A percentile compares a stretch with the other conserved stretches of the same genome.
These are phyloP conservation scores for Candida sojae DNA, from an alignment of 1,139 yeast genomes.

Conservation along the genomic window DNA sequence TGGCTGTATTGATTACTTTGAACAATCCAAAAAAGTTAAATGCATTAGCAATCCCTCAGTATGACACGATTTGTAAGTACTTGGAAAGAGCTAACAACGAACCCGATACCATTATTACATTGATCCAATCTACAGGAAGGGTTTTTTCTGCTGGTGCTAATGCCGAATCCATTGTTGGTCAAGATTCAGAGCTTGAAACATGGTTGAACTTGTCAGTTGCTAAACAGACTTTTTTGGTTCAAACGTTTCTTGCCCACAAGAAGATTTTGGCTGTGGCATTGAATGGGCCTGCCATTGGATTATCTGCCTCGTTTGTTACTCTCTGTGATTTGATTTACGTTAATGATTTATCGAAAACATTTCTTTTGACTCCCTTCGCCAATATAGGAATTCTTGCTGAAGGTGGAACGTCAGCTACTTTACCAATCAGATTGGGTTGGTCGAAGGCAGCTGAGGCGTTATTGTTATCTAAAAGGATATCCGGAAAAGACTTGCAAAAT, in stretches of 20 bases:
- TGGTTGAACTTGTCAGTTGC: conserved; percentile 65
- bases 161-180: conserved; percentile 23
- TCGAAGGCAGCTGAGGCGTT: conserved; percentile 75
- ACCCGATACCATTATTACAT: conserved; percentile 62
- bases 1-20: conserved; percentile 63
- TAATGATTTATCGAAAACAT: conserved; percentile 56
- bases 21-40: conserved; percentile 64
- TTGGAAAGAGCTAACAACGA: conserved; percentile 69
- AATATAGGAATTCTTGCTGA: conserved; percentile 83
- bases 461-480: conserved; percentile 65
- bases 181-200: conserved; percentile 44
- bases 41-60: conserved; percentile 69
- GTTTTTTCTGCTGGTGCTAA: conserved; percentile 89
- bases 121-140: conserved; percentile 71
- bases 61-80: conserved; percentile 58
- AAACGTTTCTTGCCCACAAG: conserved; percentile 66
- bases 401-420: conserved; percentile 72
- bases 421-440: conserved; percentile 71
- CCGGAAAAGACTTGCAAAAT: conserved; percentile 54
- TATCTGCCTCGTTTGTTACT: conserved; percentile 74
- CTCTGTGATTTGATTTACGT: conserved; percentile 78
- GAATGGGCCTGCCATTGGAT: conserved; percentile 87
- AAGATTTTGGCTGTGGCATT: conserved; percentile 75
- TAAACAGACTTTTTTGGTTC: conserved; percentile 69
- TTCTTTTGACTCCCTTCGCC: conserved; percentile 73